phyloP scores from a whole-genome alignment of 345 rosid genomes.

The Ceriops tagal region DNA sequence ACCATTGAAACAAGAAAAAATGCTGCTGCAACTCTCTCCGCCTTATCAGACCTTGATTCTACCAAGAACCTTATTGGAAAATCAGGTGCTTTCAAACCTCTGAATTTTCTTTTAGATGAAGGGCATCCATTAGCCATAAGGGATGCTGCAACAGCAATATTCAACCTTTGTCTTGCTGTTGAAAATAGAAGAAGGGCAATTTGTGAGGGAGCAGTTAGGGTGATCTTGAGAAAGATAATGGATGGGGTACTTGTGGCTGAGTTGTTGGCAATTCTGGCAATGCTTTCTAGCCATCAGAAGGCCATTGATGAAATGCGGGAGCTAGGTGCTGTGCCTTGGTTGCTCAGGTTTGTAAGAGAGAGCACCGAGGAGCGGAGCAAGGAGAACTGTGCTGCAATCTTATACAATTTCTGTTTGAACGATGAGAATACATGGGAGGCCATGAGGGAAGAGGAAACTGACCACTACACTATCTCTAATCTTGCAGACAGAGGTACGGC shows the following conservation, averaged over 20 bases:
- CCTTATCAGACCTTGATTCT: slow-evolving; percentile 38
- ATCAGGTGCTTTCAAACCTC: slow-evolving; percentile 46
- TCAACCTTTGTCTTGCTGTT: slow-evolving; percentile 26
- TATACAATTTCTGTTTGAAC: slow-evolving; percentile 37
- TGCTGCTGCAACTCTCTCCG: slow-evolving; percentile 50
- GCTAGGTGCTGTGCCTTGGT: slow-evolving; percentile 36
- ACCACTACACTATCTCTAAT: slow-evolving; percentile 36
- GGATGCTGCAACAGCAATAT: slow-evolving; percentile 49
- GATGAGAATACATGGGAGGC: slow-evolving; percentile 19
- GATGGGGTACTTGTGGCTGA: slow-evolving; percentile 38
- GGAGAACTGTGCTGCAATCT: slow-evolving; percentile 49
- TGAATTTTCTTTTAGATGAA: slow-evolving; percentile 41
- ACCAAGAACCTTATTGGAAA: slow-evolving; percentile 40
- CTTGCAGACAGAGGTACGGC: slow-evolving; percentile 38
- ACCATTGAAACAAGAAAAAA: slow-evolving; percentile 43
- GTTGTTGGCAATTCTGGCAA: slow-evolving; percentile 42
- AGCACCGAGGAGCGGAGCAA: slow-evolving; percentile 26
- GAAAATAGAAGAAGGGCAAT: slow-evolving; percentile 44
- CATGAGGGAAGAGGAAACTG: slow-evolving; percentile 36
- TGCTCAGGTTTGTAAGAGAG: slow-evolving; percentile 44
- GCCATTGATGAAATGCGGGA: slow-evolving; percentile 41
- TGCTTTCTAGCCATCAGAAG: slow-evolving; percentile 33
- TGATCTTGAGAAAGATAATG: slow-evolving; percentile 35
- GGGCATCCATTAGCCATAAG: slow-evolving; percentile 37
- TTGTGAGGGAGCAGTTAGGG: slow-evolving; percentile 36